Evolutionary conservation across 352 stramenopile genomes (phyloP).

Genomic region (Phytopythium chamaehyphon): DNA sequence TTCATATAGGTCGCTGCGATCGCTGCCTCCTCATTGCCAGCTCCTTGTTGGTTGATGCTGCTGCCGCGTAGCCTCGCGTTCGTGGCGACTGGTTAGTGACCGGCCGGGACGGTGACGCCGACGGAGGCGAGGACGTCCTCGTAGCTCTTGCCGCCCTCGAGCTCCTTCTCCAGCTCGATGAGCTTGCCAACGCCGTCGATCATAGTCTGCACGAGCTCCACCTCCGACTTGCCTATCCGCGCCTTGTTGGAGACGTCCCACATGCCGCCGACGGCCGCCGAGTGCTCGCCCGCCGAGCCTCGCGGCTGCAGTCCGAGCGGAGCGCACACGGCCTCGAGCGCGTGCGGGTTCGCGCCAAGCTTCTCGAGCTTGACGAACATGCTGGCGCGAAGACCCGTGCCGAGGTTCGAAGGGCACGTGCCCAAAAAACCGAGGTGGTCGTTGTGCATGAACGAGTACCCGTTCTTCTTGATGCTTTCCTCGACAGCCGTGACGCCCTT

Average conservation of each 20-base stretch:
- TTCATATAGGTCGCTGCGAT: slow-evolving; percentile 6
- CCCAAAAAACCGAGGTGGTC: slow-evolving; percentile 87
- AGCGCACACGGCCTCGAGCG: slow-evolving; percentile 67
- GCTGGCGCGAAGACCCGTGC: slow-evolving; percentile 78
- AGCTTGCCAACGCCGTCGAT: slow-evolving; percentile 91
- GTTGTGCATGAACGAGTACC: slow-evolving; percentile 86
- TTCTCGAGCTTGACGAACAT: slow-evolving; percentile 86
- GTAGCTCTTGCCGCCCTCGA: slow-evolving; percentile 67
- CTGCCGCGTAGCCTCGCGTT: too few relatives aligned
- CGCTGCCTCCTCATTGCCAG: not conserved
- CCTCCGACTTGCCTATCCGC: slow-evolving; percentile 91
- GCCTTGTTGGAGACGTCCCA: slow-evolving; percentile 95
- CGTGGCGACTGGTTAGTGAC: slow-evolving; percentile 9
- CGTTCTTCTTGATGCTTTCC: slow-evolving; percentile 69
- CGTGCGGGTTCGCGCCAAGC: slow-evolving; percentile 62
- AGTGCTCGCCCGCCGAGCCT: slow-evolving; percentile 82
- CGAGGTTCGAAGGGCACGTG: slow-evolving; percentile 86
- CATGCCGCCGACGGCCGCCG: slow-evolving; percentile 73
- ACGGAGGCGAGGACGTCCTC: slow-evolving; percentile 53
- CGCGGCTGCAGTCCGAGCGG: slow-evolving; percentile 78
- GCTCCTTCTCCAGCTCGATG: slow-evolving; percentile 90
- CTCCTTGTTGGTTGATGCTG: slow-evolving; percentile 4
- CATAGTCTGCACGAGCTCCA: slow-evolving; percentile 95
- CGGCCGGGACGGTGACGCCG: slow-evolving; percentile 28
- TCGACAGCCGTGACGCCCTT: slow-evolving; percentile 78